Evolutionary conservation across 257 asterid species (phyloP), one percentile per base, ranked within the genome.

Genomic region (Solanum raphanifolium): DNA sequence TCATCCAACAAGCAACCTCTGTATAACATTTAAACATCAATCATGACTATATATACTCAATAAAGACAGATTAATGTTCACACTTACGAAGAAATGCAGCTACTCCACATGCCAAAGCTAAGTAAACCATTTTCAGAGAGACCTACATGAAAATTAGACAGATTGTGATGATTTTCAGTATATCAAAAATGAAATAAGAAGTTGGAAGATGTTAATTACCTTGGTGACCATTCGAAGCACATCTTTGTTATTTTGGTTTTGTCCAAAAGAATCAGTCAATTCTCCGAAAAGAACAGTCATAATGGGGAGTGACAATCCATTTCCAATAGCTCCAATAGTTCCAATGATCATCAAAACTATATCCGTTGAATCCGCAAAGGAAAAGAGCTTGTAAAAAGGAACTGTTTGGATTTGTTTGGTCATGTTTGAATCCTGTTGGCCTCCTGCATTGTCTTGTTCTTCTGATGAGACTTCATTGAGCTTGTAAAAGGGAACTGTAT

Each of bases 1-100:
- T 91, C 98, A 96, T 96, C 99, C 99, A 96, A 79, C 98, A 95
- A 10, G 96, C 82, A 88, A 96, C 94, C 98, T 96, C 99, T 96
- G 89, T 39, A 90, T 52, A 60, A 23, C 34, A 74, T 69, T 79
- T 11, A 29, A 52, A 6, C 60, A 13, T 60, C 60, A 74, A 79
- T 32, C 38, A 43, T 20, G 8, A 27, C 21, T 9, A 3, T 7
- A 8, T 16, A 62, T 12, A 38, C 36, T n/a, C 34, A 85, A 10
- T 5, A 36, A 29, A 27, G 21, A 18, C 32, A 65, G 72, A 65
- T n/a, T 62, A 62, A n/a, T n/a, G 72, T 3, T 65, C 72, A 91
- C 91, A 91, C 93, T 95, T 89, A 96, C 99, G 99, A 48, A 93
- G 93, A 73, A 96, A 96, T 84, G 95, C 96, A 3, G 94, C 95